A percentile compares a stretch with the other conserved stretches of the same genome.
Conservation (phyloP, 2,329 filamentous ascomycete species). For the Colletotrichum limetticola region DNA sequence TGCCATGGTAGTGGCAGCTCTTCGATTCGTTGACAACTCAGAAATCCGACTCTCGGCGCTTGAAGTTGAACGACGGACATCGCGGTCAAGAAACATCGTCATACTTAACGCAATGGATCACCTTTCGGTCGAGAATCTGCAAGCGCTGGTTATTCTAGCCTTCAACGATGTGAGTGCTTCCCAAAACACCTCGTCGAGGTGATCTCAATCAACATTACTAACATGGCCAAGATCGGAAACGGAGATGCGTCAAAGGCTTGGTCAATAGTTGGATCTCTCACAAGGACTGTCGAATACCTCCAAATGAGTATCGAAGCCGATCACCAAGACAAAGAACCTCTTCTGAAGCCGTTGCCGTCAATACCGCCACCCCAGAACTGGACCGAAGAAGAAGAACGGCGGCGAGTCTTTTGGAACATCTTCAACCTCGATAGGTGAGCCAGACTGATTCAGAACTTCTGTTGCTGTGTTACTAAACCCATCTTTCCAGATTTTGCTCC, state of each 20-base stretch:
- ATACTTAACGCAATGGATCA: slow-evolving; percentile 45
- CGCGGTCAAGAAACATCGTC: slow-evolving; percentile 38
- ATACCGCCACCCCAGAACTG: slow-evolving; percentile 43
- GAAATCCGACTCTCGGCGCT: slow-evolving; percentile 38
- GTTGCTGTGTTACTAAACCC: neutral
- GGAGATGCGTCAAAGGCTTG: slow-evolving; percentile 36
- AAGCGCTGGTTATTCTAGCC: slow-evolving; percentile 49
- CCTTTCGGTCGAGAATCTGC: slow-evolving; percentile 49
- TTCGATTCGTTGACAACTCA: slow-evolving; percentile 41
- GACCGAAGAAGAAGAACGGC: slow-evolving; percentile 45
- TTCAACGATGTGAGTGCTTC: slow-evolving; percentile 47
- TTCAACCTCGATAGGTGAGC: slow-evolving; percentile 45
- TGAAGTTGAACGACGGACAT: slow-evolving; percentile 31
- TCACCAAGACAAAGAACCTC: slow-evolving; percentile 26
- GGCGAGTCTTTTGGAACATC: slow-evolving; percentile 47
- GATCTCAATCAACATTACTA: neutral
- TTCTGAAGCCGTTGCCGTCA: slow-evolving; percentile 41
- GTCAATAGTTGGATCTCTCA: slow-evolving; percentile 36
- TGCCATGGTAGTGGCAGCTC: slow-evolving; percentile 45
- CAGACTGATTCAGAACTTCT: neutral
- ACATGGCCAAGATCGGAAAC: slow-evolving; percentile 34
- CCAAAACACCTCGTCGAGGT: neutral
- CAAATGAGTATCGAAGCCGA: slow-evolving; percentile 37
- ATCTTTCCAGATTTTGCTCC: slow-evolving; percentile 37
- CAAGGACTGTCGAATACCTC: slow-evolving; percentile 36